phyloP scores from a whole-genome alignment of 495 filamentous ascomycete genomes.

The Penicillium subrubescens region DNA sequence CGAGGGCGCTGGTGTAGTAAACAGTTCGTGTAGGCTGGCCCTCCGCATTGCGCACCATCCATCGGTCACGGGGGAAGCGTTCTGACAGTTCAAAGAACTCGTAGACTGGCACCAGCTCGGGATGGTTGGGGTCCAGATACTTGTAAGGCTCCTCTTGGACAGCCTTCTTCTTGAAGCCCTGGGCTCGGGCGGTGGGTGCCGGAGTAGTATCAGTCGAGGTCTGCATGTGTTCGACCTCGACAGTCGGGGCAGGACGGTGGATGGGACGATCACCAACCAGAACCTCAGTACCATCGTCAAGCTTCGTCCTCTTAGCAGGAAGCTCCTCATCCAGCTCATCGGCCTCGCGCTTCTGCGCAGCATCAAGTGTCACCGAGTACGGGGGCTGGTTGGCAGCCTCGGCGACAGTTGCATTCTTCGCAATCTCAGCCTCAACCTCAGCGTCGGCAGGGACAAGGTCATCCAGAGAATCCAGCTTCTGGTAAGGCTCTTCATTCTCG shows the following conservation, averaged over 20 bases:
- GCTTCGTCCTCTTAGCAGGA: constrained; percentile 50
- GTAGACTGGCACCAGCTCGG: constrained; percentile 72
- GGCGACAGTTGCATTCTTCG: constrained; percentile 49
- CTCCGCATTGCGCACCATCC: constrained; percentile 90
- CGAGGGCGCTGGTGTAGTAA: constrained; percentile 90
- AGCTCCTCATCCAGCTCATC: constrained; percentile 45
- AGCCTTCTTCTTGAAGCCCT: constrained; percentile 43
- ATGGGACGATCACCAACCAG: constrained; percentile 52
- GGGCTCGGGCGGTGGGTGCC: constrained; percentile 28
- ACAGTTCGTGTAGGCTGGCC: constrained; percentile 84
- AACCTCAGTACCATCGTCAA: constrained; percentile 48
- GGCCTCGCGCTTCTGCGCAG: constrained; percentile 39
- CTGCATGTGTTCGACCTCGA: constrained; percentile 41
- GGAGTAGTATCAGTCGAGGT: constrained; percentile 40
- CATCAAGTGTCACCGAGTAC: constrained; percentile 39
- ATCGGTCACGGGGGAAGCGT: constrained; percentile 84
- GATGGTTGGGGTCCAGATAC: constrained; percentile 71
- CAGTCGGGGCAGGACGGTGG: constrained; percentile 48
- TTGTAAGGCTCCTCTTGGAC: constrained; percentile 88
- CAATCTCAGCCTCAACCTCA: constrained; percentile 37
- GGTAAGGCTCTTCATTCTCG: constrained; percentile 36
- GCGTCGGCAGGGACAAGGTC: constrained; percentile 42
- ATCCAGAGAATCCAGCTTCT: constrained; percentile 56
- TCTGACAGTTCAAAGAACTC: constrained; percentile 80
- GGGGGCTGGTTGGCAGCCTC: constrained; percentile 43